Evolutionary conservation across 768 basidiomycete genomes (phyloP).

Genomic region (Phanerochaete carnosa): DNA sequence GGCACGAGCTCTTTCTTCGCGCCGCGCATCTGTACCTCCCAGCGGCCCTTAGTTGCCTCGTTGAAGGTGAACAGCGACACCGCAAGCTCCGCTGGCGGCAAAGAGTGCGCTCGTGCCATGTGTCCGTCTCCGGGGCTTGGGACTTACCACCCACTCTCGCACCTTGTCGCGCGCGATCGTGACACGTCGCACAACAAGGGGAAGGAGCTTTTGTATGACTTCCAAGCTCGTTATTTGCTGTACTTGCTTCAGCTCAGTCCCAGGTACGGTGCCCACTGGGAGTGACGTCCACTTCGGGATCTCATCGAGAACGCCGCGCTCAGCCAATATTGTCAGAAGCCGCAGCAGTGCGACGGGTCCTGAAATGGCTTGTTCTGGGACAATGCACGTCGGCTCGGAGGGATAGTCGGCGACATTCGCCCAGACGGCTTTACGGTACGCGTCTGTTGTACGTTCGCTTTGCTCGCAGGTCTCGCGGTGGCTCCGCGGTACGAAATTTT

Average conservation of each 20-base stretch:
- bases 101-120: not conserved
- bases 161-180: not conserved
- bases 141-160: not conserved
- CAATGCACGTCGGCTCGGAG: conserved; percentile 16
- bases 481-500: not conserved
- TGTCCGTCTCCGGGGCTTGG: not conserved
- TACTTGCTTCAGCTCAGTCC: conserved; percentile 19
- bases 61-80: conserved; percentile 29
- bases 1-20: conserved; percentile 27
- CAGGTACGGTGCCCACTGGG: conserved; percentile 20
- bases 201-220: conserved; percentile 23
- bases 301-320: conserved; percentile 23
- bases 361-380: conserved; percentile 22
- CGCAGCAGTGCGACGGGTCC: conserved; percentile 27
- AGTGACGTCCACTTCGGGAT: conserved; percentile 17
- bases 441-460: not conserved
- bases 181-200: conserved; percentile 19
- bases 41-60: conserved; percentile 20
- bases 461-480: not conserved
- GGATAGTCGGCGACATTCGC: not conserved
- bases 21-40: conserved; percentile 18
- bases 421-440: not conserved
- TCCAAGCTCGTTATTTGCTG: conserved; percentile 26
- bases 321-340: conserved; percentile 27
- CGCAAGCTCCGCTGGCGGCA: conserved; percentile 29